Conservation (phyloP, 768 basidiomycete genomes). For the Podaxis pistillaris region DNA sequence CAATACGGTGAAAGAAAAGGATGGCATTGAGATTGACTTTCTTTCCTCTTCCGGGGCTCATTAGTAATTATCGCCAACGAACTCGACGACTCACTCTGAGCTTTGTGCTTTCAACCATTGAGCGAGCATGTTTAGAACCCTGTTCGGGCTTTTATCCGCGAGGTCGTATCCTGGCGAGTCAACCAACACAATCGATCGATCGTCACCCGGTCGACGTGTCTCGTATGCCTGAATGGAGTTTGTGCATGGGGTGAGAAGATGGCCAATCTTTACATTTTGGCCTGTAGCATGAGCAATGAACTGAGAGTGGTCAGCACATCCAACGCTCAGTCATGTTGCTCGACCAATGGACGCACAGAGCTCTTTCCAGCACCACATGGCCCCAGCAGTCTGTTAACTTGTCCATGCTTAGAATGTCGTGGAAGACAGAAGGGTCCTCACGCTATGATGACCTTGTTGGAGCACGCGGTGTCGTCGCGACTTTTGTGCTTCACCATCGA, state of each 20-base stretch:
- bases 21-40: slow-evolving; percentile 8
- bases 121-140: slow-evolving; percentile 8
- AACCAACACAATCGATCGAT: neutral
- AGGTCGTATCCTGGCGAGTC: slow-evolving; percentile 13
- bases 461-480: neutral
- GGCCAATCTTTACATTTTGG: slow-evolving; percentile 9
- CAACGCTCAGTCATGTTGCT: neutral
- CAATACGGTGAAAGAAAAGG: slow-evolving; percentile 12
- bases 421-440: neutral
- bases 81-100: neutral
- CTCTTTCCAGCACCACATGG: slow-evolving; percentile 12
- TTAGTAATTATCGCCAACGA: neutral
- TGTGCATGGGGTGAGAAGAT: slow-evolving; percentile 7
- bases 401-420: neutral
- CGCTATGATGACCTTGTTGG: slow-evolving; percentile 10
- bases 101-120: slow-evolving; percentile 13
- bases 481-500: neutral
- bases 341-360: neutral
- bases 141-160: slow-evolving; percentile 11
- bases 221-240: slow-evolving; percentile 7
- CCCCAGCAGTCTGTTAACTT: slow-evolving; percentile 1
- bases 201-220: neutral
- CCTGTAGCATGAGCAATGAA: slow-evolving; percentile 12
- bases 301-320: neutral
- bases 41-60: neutral